Conservation (phyloP, 106 monocot genomes). For the Dendrobium huoshanense region DNA sequence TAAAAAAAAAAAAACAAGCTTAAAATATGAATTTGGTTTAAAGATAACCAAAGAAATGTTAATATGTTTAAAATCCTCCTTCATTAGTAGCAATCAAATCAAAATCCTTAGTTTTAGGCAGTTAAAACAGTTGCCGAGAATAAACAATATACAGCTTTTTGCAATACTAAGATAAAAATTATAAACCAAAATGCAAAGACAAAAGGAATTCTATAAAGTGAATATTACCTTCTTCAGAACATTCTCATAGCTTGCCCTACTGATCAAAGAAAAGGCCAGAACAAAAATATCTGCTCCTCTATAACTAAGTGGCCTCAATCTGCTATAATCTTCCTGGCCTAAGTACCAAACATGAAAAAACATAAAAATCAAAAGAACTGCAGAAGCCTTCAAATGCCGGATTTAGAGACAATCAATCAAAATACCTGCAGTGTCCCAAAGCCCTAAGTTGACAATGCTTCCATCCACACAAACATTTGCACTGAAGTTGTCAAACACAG, state of each 20-base stretch:
- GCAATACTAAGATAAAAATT: background rate
- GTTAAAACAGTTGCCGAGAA: background rate
- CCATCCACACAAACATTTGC: constrained; percentile 57
- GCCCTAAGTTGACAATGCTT: constrained; percentile 50
- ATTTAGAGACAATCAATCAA: constrained; percentile 1
- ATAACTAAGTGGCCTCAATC: constrained; percentile 57
- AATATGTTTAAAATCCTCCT: too few relatives aligned
- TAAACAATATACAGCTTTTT: background rate
- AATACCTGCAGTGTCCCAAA: constrained; percentile 40
- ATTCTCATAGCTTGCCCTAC: constrained; percentile 63
- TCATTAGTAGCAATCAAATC: too few relatives aligned
- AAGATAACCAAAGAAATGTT: too few relatives aligned
- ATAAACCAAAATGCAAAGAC: background rate
- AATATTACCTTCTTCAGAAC: constrained; percentile 70
- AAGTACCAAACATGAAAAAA: background rate
- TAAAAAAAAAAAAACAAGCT: too few relatives aligned
- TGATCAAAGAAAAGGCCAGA: constrained; percentile 53
- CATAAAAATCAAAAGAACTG: background rate
- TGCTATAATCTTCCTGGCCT: constrained; percentile 66
- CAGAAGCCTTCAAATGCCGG: background rate
- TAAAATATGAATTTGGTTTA: too few relatives aligned
- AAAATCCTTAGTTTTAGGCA: background rate
- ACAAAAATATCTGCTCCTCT: constrained; percentile 60
- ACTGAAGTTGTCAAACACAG: constrained; percentile 60
- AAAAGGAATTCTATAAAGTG: background rate